Conservation (phyloP, 225 moss, liverwort and hornwort species). For the Takakia lepidozioides region DNA sequence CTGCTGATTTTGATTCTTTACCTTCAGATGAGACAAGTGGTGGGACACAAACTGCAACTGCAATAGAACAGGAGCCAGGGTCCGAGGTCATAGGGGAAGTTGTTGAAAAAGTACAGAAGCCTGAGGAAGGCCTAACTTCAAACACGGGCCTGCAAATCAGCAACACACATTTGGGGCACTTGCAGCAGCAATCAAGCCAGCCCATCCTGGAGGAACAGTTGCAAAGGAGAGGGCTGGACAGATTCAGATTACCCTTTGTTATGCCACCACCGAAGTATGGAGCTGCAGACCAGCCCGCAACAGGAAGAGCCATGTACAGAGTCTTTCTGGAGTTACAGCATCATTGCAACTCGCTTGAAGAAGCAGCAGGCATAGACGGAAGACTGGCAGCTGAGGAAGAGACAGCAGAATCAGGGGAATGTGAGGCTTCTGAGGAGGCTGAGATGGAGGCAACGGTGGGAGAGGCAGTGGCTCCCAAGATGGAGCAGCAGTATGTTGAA, state of each 20-base stretch:
- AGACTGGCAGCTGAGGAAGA: conserved; percentile 1
- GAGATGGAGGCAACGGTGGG: conserved; percentile 1
- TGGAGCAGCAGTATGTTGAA: conserved; percentile 27
- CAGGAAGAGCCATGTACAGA: conserved; percentile 20
- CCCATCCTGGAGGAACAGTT: too few species aligned
- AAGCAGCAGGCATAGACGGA: conserved; percentile 6
- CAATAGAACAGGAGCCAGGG: not conserved
- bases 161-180: too few species aligned
- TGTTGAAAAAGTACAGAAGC: too few species aligned
- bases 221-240: conserved; percentile 15
- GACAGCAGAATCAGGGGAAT: conserved; percentile 11
- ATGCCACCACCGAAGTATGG: conserved; percentile 35
- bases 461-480: conserved; percentile 6
- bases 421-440: conserved; percentile 7
- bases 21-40: not conserved
- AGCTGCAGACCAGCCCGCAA: conserved; percentile 26
- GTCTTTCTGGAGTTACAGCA: conserved; percentile 7
- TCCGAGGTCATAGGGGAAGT: not conserved
- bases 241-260: conserved; percentile 28
- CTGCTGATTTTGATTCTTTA: not conserved
- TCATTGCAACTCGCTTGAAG: conserved; percentile 6
- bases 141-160: too few species aligned
- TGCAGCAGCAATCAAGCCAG: too few species aligned
- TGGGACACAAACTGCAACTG: not conserved
- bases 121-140: too few species aligned